Evolutionary conservation across 163 green algal species (phyloP).

Genomic region (Scenedesmus sp.): DNA sequence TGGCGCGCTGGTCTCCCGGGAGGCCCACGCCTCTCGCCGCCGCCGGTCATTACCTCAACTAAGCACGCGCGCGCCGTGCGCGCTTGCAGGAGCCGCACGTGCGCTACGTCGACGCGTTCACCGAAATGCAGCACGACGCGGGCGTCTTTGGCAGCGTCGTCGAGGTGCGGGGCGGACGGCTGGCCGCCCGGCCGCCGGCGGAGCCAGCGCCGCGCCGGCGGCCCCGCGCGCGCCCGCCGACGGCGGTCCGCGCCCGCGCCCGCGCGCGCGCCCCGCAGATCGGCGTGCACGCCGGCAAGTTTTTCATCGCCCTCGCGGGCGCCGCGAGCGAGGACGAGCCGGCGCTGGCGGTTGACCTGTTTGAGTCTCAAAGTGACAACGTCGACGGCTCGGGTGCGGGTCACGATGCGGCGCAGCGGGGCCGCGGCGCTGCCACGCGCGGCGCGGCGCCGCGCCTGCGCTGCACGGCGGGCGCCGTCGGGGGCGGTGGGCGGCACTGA

Average conservation of each 20-base stretch:
- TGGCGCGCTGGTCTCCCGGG: too few relatives aligned
- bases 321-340: constrained; percentile 27
- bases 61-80: too few relatives aligned
- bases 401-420: not conserved
- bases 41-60: too few relatives aligned
- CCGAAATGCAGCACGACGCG: constrained; percentile 21
- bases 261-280: too few relatives aligned
- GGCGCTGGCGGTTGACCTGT: constrained; percentile 42
- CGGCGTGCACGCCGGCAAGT: constrained; percentile 44
- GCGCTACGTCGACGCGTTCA: constrained; percentile 25
- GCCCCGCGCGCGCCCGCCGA: too few relatives aligned
- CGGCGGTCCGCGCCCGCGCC: too few relatives aligned
- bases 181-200: too few relatives aligned
- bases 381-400: constrained; percentile 31
- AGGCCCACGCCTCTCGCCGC: too few relatives aligned
- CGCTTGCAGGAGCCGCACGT: constrained; percentile 1
- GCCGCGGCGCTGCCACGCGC: too few relatives aligned
- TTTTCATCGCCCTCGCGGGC: constrained; percentile 31
- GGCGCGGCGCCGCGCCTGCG: too few relatives aligned
- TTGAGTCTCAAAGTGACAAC: constrained; percentile 38
- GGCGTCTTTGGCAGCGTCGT: constrained; percentile 37
- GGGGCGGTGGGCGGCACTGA: not conserved
- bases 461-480: not conserved
- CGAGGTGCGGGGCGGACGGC: too few relatives aligned
- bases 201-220: too few relatives aligned